phyloP scores from a whole-genome alignment of 2,329 filamentous ascomycete genomes.

The Scolecobasidium constrictum region DNA sequence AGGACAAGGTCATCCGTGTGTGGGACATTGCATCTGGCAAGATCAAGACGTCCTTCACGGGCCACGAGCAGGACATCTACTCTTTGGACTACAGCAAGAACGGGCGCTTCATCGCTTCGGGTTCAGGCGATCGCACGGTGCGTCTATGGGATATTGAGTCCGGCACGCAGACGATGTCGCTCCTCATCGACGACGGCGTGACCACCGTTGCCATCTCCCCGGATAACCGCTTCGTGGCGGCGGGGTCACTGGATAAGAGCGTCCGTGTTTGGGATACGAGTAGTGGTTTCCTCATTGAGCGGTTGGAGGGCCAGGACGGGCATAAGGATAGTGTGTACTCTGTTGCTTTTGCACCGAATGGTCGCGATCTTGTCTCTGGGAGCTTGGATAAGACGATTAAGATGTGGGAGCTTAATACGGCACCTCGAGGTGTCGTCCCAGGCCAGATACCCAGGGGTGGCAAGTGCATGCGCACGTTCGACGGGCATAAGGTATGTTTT shows the following conservation, averaged over 20 bases:
- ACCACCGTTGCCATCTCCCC: constrained; percentile 96
- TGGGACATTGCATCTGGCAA: constrained; percentile 82
- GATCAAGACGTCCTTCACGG: constrained; percentile 89
- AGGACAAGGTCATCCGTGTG: constrained; percentile 94
- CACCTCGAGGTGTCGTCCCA: constrained; percentile 50
- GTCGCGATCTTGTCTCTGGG: constrained; percentile 85
- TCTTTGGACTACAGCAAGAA: constrained; percentile 91
- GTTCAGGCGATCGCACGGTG: constrained; percentile 87
- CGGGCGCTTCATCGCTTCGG: constrained; percentile 87
- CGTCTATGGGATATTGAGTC: constrained; percentile 92
- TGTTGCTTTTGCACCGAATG: constrained; percentile 89
- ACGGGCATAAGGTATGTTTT: constrained; percentile 69
- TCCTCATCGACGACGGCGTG: constrained; percentile 92
- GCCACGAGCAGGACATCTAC: constrained; percentile 98
- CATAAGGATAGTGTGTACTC: constrained; percentile 97
- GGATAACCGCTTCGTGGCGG: constrained; percentile 86
- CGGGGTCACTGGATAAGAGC: constrained; percentile 93
- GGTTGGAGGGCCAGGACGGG: constrained; percentile 83
- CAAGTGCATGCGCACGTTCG: constrained; percentile 92
- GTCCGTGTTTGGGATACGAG: constrained; percentile 93
- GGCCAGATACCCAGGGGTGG: constrained; percentile 67
- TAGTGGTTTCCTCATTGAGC: constrained; percentile 76
- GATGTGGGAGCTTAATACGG: constrained; percentile 88
- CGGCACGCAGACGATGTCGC: constrained; percentile 68
- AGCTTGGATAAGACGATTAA: constrained; percentile 98